A percentile compares a stretch with the other conserved stretches of the same genome.
These are phyloP conservation scores for Tuber magnatum DNA, from an alignment of 495 filamentous ascomycete species.

Conservation along the genomic window DNA sequence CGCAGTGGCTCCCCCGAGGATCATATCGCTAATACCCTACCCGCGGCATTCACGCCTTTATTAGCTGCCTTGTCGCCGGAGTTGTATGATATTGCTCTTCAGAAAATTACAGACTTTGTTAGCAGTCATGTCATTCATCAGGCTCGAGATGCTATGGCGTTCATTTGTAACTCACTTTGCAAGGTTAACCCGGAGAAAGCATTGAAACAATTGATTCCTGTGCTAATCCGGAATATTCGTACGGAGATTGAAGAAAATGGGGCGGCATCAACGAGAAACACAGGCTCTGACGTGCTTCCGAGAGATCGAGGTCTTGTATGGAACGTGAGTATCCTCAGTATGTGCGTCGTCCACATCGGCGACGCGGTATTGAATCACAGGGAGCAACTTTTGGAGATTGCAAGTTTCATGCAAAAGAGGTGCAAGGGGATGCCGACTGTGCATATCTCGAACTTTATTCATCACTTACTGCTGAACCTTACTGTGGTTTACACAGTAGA, in stretches of 20 bases:
- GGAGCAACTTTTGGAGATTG: constrained; percentile 81
- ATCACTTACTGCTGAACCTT: constrained; percentile 95
- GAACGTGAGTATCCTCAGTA: constrained; percentile 95
- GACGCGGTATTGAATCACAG: constrained; percentile 80
- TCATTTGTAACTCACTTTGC: constrained; percentile 91
- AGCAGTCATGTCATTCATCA: constrained; percentile 94
- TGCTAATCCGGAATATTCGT: constrained; percentile 81
- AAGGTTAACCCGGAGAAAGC: constrained; percentile 91
- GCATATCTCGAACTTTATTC: constrained; percentile 94
- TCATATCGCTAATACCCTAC: constrained; percentile 91
- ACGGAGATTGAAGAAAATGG: constrained; percentile 96
- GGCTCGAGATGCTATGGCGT: constrained; percentile 95
- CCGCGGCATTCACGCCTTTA: constrained; percentile 82
- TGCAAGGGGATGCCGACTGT: constrained; percentile 89
- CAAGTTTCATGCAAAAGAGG: constrained; percentile 88
- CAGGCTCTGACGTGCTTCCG: constrained; percentile 85
- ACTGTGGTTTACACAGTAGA: constrained; percentile 90
- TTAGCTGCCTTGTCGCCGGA: constrained; percentile 88
- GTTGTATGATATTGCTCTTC: constrained; percentile 80
- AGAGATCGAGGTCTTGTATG: constrained; percentile 88
- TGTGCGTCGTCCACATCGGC: constrained; percentile 96
- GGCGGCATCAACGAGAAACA: constrained; percentile 89
- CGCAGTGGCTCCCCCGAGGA: constrained; percentile 90
- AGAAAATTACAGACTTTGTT: constrained; percentile 90
- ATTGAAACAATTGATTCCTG: constrained; percentile 78